These are phyloP conservation scores for Plantago major DNA, from an alignment of 257 asterid species.

Conservation along the genomic window DNA sequence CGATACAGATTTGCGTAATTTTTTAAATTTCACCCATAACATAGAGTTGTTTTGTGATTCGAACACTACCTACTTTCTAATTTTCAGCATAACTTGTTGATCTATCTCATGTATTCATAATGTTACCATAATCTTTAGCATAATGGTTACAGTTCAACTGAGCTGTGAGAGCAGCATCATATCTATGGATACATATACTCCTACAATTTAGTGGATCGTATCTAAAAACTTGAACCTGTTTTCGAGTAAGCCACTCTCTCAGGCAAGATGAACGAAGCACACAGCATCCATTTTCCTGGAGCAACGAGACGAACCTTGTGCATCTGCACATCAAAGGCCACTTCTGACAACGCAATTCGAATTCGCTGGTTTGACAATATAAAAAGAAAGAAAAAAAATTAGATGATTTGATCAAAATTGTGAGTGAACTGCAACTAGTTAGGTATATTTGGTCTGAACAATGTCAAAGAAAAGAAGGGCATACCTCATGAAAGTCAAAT, in stretches of 20 bases:
- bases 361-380: constrained; percentile 48
- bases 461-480: background rate
- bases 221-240: constrained; percentile 26
- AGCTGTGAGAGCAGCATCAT: background rate
- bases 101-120: background rate
- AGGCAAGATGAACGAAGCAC: constrained; percentile 83
- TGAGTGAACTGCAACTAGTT: background rate
- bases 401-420: constrained; percentile 4
- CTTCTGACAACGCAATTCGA: constrained; percentile 59
- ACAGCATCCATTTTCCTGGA: constrained; percentile 96
- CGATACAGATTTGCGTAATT: too few relatives aligned
- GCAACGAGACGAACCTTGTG: constrained; percentile 87
- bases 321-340: constrained; percentile 62
- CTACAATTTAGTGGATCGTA: constrained; percentile 8
- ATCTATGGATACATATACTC: background rate
- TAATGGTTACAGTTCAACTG: background rate
- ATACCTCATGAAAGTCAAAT: constrained; percentile 77
- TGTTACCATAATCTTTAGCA: background rate
- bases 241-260: constrained; percentile 60
- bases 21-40: too few relatives aligned
- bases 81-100: too few relatives aligned
- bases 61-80: too few relatives aligned
- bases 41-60: too few relatives aligned
- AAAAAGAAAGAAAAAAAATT: constrained; percentile 2
- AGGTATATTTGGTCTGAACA: background rate